A percentile compares a stretch with the other conserved stretches of the same genome.
These are phyloP conservation scores for Zasmidium angulare DNA, from an alignment of 2,329 filamentous ascomycete species.

Conservation along the genomic window DNA sequence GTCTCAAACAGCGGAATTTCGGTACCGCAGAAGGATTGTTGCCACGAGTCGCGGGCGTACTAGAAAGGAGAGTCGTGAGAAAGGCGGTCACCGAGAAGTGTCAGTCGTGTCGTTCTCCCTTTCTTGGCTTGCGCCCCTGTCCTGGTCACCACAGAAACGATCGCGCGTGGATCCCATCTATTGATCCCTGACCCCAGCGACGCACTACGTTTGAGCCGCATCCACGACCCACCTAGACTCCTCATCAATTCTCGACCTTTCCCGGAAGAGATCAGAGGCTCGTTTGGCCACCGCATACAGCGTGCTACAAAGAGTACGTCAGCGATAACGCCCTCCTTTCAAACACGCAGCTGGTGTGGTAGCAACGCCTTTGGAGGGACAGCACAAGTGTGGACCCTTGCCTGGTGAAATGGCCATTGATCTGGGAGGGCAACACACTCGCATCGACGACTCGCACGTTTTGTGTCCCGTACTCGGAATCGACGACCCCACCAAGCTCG, in stretches of 20 bases:
- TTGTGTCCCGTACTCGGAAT: conserved; percentile 21
- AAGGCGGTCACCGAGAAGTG: not conserved
- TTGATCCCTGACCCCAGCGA: not conserved
- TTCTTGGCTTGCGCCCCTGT: not conserved
- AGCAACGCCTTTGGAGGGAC: not conserved
- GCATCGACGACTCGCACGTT: conserved; percentile 29
- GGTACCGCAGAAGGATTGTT: not conserved
- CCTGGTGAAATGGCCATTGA: conserved; percentile 16
- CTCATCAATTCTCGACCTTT: not conserved
- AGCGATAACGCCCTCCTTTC: no score
- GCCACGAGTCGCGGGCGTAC: not conserved
- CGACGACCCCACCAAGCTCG: conserved; percentile 26
- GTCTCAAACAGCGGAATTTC: not conserved
- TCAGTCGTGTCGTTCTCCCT: not conserved
- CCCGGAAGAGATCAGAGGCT: conserved; percentile 27
- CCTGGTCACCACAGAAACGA: conserved; percentile 2
- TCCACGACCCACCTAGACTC: not conserved
- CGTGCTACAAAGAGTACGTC: conserved; percentile 3
- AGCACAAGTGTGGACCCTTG: not conserved
- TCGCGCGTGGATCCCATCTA: not conserved
- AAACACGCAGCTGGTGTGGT: no score
- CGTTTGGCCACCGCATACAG: conserved; percentile 34
- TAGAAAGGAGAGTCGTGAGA: not conserved
- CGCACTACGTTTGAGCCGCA: not conserved
- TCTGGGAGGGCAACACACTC: conserved; percentile 26